These are phyloP conservation scores for Entomortierella chlamydospora DNA, from an alignment of 192 early-diverging fungal genomes.

Conservation along the genomic window DNA sequence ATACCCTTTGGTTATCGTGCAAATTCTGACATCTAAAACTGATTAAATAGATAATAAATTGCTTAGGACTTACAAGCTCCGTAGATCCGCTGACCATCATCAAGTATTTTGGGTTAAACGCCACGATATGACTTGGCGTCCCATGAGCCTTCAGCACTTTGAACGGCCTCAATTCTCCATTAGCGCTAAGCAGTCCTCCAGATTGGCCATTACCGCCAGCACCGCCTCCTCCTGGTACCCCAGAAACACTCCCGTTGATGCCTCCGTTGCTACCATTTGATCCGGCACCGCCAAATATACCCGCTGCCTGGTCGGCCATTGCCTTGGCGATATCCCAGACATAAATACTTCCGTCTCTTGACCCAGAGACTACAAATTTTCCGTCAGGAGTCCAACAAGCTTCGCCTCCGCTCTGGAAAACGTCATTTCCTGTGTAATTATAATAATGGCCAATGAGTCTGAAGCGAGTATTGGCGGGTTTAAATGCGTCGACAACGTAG, in stretches of 20 bases:
- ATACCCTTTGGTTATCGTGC: too few relatives aligned
- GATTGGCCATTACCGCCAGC: neutral
- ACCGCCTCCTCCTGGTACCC: neutral
- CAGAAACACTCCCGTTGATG: neutral
- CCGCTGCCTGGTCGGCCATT: slow-evolving; percentile 41
- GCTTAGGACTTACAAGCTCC: slow-evolving; percentile 72
- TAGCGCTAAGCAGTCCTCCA: slow-evolving; percentile 7
- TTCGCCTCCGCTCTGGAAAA: slow-evolving; percentile 56
- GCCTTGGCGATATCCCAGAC: slow-evolving; percentile 72
- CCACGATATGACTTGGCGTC: slow-evolving; percentile 67
- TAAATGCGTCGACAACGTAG: slow-evolving; percentile 78
- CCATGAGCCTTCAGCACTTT: slow-evolving; percentile 60
- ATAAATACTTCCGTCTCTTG: slow-evolving; percentile 70
- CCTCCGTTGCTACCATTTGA: slow-evolving; percentile 9
- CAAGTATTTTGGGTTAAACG: slow-evolving; percentile 79
- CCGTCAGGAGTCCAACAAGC: slow-evolving; percentile 79
- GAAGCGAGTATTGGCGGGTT: slow-evolving; percentile 54
- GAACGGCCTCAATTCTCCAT: slow-evolving; percentile 52
- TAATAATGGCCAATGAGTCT: slow-evolving; percentile 57
- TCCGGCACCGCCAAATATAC: slow-evolving; percentile 17
- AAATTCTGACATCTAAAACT: too few relatives aligned
- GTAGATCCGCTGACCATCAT: slow-evolving; percentile 78
- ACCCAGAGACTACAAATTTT: slow-evolving; percentile 76
- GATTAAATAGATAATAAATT: too few relatives aligned
- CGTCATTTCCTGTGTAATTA: slow-evolving; percentile 10